Evolutionary conservation across 2,329 filamentous ascomycete genomes (phyloP).

Genomic region (Trichoderma semiorbis): DNA sequence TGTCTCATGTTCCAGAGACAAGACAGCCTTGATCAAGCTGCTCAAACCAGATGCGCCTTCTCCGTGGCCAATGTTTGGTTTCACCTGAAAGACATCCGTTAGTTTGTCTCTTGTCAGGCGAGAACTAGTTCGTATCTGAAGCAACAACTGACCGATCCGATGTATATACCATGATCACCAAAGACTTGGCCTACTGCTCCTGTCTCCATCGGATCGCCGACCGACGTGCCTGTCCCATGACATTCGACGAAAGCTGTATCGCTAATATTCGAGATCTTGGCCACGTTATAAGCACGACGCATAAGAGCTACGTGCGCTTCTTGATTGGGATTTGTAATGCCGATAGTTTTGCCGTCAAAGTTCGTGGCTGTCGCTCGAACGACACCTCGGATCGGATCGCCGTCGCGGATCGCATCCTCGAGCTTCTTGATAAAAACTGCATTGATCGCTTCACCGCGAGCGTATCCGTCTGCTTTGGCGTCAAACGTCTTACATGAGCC

Average conservation of each 20-base stretch:
- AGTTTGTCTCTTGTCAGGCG: conserved; percentile 22
- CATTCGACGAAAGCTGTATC: conserved; percentile 36
- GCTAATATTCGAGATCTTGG: conserved; percentile 25
- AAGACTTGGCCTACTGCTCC: conserved; percentile 32
- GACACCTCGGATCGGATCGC: conserved; percentile 41
- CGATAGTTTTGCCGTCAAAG: conserved; percentile 41
- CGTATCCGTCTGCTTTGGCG: conserved; percentile 47
- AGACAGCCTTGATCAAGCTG: conserved; percentile 41
- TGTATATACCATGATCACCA: conserved; percentile 25
- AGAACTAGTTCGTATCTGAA: background rate
- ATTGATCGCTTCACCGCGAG: conserved; percentile 46
- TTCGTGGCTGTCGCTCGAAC: conserved; percentile 38
- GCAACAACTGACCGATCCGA: conserved; percentile 28
- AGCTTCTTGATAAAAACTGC: conserved; percentile 46
- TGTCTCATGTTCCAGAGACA: conserved; percentile 38
- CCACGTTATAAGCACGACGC: conserved; percentile 28
- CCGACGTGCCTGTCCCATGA: conserved; percentile 39
- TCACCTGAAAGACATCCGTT: conserved; percentile 25
- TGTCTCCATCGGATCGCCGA: conserved; percentile 38
- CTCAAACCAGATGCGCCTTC: conserved; percentile 44
- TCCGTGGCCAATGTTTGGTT: conserved; percentile 42
- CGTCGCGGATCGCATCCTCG: conserved; percentile 43
- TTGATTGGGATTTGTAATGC: conserved; percentile 39
- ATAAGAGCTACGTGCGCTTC: conserved; percentile 34
- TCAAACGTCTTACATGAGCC: conserved; percentile 39